These are phyloP conservation scores for Cladophialophora immunda DNA, from an alignment of 2,329 filamentous ascomycete genomes.

Conservation along the genomic window DNA sequence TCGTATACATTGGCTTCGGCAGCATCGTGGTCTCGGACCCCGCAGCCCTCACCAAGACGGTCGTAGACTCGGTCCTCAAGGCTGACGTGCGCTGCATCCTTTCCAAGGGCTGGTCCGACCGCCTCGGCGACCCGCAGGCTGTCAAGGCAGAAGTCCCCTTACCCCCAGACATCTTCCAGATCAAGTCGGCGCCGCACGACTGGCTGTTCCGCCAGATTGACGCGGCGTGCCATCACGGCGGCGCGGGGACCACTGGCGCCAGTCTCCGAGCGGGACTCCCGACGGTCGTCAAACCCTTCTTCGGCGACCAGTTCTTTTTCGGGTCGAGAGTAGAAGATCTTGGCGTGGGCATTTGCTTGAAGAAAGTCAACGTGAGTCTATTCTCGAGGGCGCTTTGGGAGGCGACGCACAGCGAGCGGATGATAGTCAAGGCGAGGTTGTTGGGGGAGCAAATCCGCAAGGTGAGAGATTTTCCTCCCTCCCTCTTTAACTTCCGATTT, in stretches of 20 bases:
- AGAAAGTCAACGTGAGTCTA: slow-evolving; percentile 84
- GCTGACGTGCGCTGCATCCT: slow-evolving; percentile 94
- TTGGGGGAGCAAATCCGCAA: slow-evolving; percentile 87
- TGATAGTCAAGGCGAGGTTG: slow-evolving; percentile 84
- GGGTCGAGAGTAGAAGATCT: slow-evolving; percentile 88
- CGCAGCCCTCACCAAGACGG: slow-evolving; percentile 85
- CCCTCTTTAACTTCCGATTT: slow-evolving; percentile 1
- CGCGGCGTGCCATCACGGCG: slow-evolving; percentile 92
- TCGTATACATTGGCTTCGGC: slow-evolving; percentile 97
- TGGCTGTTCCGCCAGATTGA: slow-evolving; percentile 97
- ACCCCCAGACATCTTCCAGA: slow-evolving; percentile 83
- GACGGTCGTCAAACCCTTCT: slow-evolving; percentile 95
- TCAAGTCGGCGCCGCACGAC: slow-evolving; percentile 91
- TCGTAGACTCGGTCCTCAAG: slow-evolving; percentile 88
- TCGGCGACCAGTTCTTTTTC: slow-evolving; percentile 98
- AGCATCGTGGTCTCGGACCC: slow-evolving; percentile 95
- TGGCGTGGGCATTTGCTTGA: slow-evolving; percentile 88
- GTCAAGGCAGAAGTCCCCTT: slow-evolving; percentile 72
- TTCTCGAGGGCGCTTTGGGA: slow-evolving; percentile 91
- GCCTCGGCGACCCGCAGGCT: slow-evolving; percentile 68
- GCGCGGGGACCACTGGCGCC: slow-evolving; percentile 92
- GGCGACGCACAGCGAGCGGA: slow-evolving; percentile 85
- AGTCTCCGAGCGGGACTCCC: slow-evolving; percentile 90
- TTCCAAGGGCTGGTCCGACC: slow-evolving; percentile 96
- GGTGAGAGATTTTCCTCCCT: slow-evolving; percentile 62